Percentiles rank a stretch among this genome's conserved stretches.
Conservation (phyloP, 2,329 filamentous ascomycete genomes). For the Biscogniauxia sp. region DNA sequence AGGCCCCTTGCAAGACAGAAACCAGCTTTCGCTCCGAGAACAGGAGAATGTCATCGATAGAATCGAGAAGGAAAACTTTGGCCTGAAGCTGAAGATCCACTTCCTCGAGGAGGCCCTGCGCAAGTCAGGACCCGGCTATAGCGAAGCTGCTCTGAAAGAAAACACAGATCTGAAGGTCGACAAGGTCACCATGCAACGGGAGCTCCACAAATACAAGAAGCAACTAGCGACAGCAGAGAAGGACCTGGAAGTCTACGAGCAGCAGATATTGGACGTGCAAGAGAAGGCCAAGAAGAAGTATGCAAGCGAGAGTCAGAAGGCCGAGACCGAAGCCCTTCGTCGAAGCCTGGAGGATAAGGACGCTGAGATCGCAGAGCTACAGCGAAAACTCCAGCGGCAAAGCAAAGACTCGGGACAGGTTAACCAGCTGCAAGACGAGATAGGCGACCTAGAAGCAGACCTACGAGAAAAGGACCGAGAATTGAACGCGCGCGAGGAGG, state of each 20-base stretch:
- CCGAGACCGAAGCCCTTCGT: constrained; percentile 57
- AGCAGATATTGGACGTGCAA: constrained; percentile 79
- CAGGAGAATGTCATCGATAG: constrained; percentile 95
- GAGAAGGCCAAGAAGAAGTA: constrained; percentile 77
- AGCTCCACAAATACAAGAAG: constrained; percentile 84
- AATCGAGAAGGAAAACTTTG: constrained; percentile 98
- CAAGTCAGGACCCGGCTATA: constrained; percentile 86
- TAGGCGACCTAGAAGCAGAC: constrained; percentile 73
- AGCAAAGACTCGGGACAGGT: constrained; percentile 57
- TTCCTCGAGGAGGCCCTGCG: constrained; percentile 89
- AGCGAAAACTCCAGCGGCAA: constrained; percentile 55
- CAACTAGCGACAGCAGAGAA: constrained; percentile 77
- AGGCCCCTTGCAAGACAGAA: constrained; percentile 76
- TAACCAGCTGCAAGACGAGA: constrained; percentile 68
- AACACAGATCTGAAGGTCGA: constrained; percentile 94
- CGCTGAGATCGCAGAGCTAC: constrained; percentile 59
- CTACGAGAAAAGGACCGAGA: constrained; percentile 72
- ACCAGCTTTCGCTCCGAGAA: constrained; percentile 86
- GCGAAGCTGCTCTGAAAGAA: constrained; percentile 83
- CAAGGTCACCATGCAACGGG: constrained; percentile 83
- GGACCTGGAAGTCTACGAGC: constrained; percentile 79
- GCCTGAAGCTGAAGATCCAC: constrained; percentile 93
- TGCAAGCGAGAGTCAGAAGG: constrained; percentile 66
- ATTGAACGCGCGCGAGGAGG: constrained; percentile 72
- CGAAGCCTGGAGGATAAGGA: constrained; percentile 57